Evolutionary conservation across 805 yeast genomes (phyloP).

Genomic region (Candida oleophila): DNA sequence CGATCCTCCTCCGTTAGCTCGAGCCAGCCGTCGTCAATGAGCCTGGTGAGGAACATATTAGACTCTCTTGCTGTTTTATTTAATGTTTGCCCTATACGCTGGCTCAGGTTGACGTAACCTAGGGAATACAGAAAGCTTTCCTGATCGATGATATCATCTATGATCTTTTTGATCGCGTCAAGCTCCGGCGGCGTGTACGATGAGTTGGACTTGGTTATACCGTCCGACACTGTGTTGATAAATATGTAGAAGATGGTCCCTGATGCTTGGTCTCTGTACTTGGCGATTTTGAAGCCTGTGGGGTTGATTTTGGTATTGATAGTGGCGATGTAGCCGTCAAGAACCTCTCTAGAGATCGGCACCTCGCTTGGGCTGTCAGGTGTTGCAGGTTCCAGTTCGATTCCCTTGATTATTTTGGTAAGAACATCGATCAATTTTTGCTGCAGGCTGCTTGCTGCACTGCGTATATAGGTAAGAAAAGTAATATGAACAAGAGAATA

Average conservation of each 20-base stretch:
- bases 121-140: conserved; percentile 33
- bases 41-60: conserved; percentile 32
- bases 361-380: neutral
- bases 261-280: conserved; percentile 34
- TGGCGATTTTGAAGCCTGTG: conserved; percentile 44
- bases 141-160: conserved; percentile 46
- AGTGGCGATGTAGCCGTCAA: conserved; percentile 16
- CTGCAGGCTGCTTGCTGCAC: conserved; percentile 4
- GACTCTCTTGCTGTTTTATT: conserved; percentile 36
- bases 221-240: conserved; percentile 41
- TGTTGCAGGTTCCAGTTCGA: conserved; percentile 5
- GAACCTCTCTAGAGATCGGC: neutral
- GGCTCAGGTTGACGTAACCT: conserved; percentile 34
- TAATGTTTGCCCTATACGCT: conserved; percentile 21
- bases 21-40: conserved; percentile 57
- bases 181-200: conserved; percentile 37
- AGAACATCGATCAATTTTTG: conserved; percentile 22
- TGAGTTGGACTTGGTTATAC: conserved; percentile 39
- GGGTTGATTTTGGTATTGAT: conserved; percentile 32
- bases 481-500: conserved; percentile 3
- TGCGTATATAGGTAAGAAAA: conserved; percentile 3
- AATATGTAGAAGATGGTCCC: conserved; percentile 34
- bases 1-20: conserved; percentile 27
- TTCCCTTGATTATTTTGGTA: conserved; percentile 11
- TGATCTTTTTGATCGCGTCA: conserved; percentile 41